Conservation (phyloP, 2,329 filamentous ascomycete species). For the Talaromyces sp. region DNA sequence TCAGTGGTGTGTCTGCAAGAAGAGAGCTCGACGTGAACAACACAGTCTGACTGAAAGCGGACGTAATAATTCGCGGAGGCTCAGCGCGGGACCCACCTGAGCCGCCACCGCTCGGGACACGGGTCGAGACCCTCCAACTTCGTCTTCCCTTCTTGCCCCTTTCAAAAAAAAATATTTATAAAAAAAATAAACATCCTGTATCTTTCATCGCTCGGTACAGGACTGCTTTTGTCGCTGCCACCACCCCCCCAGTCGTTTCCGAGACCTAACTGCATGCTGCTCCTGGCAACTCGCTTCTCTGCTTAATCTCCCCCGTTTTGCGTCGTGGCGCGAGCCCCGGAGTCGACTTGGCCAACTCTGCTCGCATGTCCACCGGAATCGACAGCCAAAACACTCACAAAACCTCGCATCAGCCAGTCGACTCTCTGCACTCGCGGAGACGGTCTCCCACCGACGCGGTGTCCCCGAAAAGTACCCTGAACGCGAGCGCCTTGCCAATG, state of each 20-base stretch:
- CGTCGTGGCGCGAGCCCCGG: neutral
- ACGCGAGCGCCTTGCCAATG: constrained; percentile 43
- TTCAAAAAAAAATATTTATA: neutral
- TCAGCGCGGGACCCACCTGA: neutral
- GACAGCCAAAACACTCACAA: constrained; percentile 45
- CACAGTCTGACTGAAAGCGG: neutral
- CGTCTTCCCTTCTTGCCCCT: neutral
- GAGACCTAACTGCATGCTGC: neutral
- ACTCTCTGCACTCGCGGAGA: constrained; percentile 42
- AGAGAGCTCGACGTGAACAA: neutral
- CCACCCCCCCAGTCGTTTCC: neutral
- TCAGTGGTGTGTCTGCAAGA: neutral
- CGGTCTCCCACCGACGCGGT: constrained; percentile 51
- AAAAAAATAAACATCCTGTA: neutral
- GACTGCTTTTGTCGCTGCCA: neutral
- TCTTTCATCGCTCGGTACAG: neutral
- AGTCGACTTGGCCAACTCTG: constrained; percentile 12
- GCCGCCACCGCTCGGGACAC: neutral
- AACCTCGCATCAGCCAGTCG: constrained; percentile 51
- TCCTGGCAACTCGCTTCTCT: neutral
- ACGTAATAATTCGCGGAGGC: neutral
- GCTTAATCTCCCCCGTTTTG: neutral
- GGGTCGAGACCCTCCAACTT: neutral
- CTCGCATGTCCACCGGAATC: constrained; percentile 54
- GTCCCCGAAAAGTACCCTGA: constrained; percentile 38